phyloP scores from a whole-genome alignment of 331 rosid genomes.

The Quercus phellos region DNA sequence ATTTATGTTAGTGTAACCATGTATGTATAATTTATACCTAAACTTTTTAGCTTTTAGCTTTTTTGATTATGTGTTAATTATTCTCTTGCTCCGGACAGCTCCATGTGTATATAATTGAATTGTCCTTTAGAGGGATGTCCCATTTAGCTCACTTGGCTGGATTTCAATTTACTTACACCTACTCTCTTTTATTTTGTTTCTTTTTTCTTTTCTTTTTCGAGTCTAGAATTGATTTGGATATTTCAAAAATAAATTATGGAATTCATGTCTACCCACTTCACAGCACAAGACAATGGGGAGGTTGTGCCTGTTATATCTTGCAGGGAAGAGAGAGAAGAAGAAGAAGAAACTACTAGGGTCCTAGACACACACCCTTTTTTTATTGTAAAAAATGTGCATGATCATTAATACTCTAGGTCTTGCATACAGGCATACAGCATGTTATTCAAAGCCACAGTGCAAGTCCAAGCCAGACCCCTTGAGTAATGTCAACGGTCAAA shows the following conservation, averaged over 20 bases:
- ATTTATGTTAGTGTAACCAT: constrained; percentile 18
- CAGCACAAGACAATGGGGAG: not conserved
- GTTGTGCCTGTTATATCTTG: not conserved
- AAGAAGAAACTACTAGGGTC: no score
- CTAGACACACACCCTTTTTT: no score
- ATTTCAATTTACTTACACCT: constrained; percentile 4
- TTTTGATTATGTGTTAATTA: not conserved
- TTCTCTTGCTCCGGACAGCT: constrained; percentile 13
- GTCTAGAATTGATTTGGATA: not conserved
- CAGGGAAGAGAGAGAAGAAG: not conserved
- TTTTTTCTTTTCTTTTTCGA: not conserved
- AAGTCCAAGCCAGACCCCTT: no score
- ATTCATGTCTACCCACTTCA: not conserved
- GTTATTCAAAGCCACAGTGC: no score
- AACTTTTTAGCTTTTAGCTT: not conserved
- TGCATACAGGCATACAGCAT: no score
- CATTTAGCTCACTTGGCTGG: constrained; percentile 12
- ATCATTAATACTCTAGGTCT: no score
- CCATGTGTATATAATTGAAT: constrained; percentile 37
- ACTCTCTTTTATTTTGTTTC: constrained; percentile 2
- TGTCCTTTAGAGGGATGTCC: constrained; percentile 18
- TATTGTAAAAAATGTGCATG: no score
- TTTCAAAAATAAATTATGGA: not conserved
- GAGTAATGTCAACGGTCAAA: no score
- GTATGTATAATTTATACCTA: not conserved